Evolutionary conservation across 2,329 filamentous ascomycete genomes (phyloP), one percentile per base, ranked within the genome.

Genomic region (Zymoseptoria tritici): DNA sequence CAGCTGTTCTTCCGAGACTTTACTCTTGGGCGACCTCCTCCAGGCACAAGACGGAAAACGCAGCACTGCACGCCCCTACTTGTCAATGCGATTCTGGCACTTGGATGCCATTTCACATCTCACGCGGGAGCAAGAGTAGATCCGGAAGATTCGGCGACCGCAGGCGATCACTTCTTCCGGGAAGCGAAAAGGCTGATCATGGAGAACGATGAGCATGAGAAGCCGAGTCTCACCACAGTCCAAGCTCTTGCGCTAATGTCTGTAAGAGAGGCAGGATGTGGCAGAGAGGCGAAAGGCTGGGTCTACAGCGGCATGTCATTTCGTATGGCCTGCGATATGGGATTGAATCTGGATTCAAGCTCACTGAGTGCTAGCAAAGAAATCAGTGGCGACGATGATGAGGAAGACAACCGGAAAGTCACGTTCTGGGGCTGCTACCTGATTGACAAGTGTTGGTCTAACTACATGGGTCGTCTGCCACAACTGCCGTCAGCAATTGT

Each of bases 371-470:
- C 77, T 7, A 80, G 72, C 61, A 74, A 72, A 49, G 63, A 64
- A 21, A 60, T 68, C 53, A 69, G 66, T 49, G 68, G 78, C n/a
- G 85, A 86, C 62, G 90, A 96, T 60, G 83, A 89, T 53, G 93
- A 97, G 73, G 83, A 95, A 49, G 94, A 99, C 75, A 92, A 91
- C 2, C 82, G 94, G 49, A 83, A 90, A 57, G 87, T 97, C 50
- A 97, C 94, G 0, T 97, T 97, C 71, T 97, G 94, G 94, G 94
- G 94, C 6, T 97, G 92, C 73, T 97, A 94, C 74, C 77, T 96
- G n/a, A 96, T 97, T 73, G 94, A 99, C 78, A 97, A 97, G 81
- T 96, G 91, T 74, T 97, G 93, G 92, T 96, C 92, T 55, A 97
- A 97, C 73, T 97, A 97, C 68, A 83, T 97, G 24, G 93, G 94